These are phyloP conservation scores for Mallotus repandus DNA, from an alignment of 441 rosid species.

Conservation along the genomic window DNA sequence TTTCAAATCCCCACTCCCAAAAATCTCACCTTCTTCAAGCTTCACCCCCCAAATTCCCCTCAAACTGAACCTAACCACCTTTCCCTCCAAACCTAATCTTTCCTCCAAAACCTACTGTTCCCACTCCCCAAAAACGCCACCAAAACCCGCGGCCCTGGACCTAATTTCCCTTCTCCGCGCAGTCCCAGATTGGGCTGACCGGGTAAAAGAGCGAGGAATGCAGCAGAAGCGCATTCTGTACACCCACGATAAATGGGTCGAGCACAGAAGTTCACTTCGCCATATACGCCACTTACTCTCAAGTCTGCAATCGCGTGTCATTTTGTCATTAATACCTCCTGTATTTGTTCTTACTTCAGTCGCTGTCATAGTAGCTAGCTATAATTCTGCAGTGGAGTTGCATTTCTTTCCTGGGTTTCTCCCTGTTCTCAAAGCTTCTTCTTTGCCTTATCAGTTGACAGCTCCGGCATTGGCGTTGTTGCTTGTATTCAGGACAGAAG, in stretches of 20 bases:
- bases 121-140: conserved; percentile 31
- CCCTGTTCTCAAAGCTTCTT: conserved; percentile 65
- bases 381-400: conserved; percentile 64
- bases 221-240: conserved; percentile 63
- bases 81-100: conserved; percentile 23
- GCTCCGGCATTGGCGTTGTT: conserved; percentile 91
- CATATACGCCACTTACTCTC: conserved; percentile 77
- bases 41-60: conserved; percentile 26
- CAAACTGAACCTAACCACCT: conserved; percentile 13
- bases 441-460: conserved; percentile 87
- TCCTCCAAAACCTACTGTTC: conserved; percentile 32
- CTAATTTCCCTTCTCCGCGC: conserved; percentile 48
- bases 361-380: conserved; percentile 56
- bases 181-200: conserved; percentile 89
- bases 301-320: conserved; percentile 73
- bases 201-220: conserved; percentile 79
- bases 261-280: conserved; percentile 83
- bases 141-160: conserved; percentile 20
- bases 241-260: conserved; percentile 70
- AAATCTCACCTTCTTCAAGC: conserved; percentile 29
- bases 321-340: conserved; percentile 76
- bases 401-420: conserved; percentile 61
- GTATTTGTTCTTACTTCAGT: conserved; percentile 70
- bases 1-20: conserved; percentile 22
- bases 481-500: conserved; percentile 86